These are phyloP conservation scores for Paramyrothecium sp. DNA, from an alignment of 2,329 filamentous ascomycete species.

Conservation along the genomic window DNA sequence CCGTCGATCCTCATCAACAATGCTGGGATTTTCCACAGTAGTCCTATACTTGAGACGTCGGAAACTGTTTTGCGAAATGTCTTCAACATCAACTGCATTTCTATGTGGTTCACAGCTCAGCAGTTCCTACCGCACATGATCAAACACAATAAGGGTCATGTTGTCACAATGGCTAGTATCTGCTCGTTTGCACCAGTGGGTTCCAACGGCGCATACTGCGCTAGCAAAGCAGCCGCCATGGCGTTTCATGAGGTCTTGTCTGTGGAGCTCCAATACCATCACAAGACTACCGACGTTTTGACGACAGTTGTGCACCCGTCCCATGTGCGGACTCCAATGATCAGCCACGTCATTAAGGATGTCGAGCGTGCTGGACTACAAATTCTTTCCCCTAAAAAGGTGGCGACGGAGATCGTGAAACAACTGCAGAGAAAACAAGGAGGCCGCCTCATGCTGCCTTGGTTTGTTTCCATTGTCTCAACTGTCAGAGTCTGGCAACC, in stretches of 20 bases:
- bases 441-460: constrained; percentile 41
- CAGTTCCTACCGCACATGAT: constrained; percentile 65
- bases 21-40: constrained; percentile 55
- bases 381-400: constrained; percentile 16
- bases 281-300: constrained; percentile 56
- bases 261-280: constrained; percentile 51
- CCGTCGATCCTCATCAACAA: constrained; percentile 69
- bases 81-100: constrained; percentile 64
- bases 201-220: constrained; percentile 61
- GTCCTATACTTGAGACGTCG: background rate
- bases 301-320: constrained; percentile 59
- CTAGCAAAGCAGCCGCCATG: constrained; percentile 59
- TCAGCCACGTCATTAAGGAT: constrained; percentile 9
- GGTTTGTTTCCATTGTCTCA: background rate
- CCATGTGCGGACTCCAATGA: constrained; percentile 13
- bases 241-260: constrained; percentile 62
- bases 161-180: constrained; percentile 65
- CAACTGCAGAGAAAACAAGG: constrained; percentile 39
- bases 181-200: constrained; percentile 57
- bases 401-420: constrained; percentile 37
- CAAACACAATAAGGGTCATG: constrained; percentile 60
- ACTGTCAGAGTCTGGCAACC: constrained; percentile 10
- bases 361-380: constrained; percentile 17
- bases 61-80: constrained; percentile 46
- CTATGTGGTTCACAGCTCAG: constrained; percentile 59